Evolutionary conservation across 1,284 basidiomycete genomes (phyloP).

Genomic region (Malassezia yamatoensis): DNA sequence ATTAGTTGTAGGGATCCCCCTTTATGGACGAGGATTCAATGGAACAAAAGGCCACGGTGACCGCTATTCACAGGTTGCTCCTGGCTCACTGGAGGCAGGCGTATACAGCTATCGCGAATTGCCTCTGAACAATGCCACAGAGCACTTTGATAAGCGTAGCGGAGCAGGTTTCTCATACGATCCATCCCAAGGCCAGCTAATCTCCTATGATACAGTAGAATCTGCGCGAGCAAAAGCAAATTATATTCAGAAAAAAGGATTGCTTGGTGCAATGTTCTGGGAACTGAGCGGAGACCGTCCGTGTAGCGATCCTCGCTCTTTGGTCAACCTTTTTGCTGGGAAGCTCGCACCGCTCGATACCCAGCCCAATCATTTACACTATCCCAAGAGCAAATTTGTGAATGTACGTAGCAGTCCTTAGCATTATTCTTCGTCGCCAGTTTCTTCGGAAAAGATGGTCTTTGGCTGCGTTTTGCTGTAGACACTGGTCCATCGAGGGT

Average conservation of each 20-base stretch:
- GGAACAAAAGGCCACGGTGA: constrained; percentile 64
- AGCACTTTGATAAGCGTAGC: constrained; percentile 63
- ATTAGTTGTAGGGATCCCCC: constrained; percentile 61
- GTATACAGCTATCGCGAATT: constrained; percentile 61
- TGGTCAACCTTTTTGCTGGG: constrained; percentile 20
- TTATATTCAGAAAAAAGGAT: constrained; percentile 61
- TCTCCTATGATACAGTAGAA: constrained; percentile 66
- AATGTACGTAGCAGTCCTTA: constrained; percentile 37
- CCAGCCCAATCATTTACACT: constrained; percentile 61
- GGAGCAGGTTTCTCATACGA: constrained; percentile 65
- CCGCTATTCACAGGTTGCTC: constrained; percentile 66
- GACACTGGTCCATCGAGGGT: constrained; percentile 73
- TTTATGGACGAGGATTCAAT: constrained; percentile 65
- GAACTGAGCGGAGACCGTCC: constrained; percentile 47
- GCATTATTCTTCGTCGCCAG: not conserved
- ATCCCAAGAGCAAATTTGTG: constrained; percentile 50
- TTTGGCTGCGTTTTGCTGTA: constrained; percentile 49
- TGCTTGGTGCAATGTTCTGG: constrained; percentile 67
- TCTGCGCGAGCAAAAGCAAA: constrained; percentile 62
- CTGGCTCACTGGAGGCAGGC: constrained; percentile 58
- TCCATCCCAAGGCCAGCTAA: constrained; percentile 60
- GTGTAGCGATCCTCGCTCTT: constrained; percentile 20
- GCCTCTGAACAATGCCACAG: constrained; percentile 60
- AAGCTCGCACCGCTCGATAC: constrained; percentile 45
- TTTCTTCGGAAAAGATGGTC: constrained; percentile 19